phyloP scores from a whole-genome alignment of 352 stramenopile genomes.

The Globisporangium solare region DNA sequence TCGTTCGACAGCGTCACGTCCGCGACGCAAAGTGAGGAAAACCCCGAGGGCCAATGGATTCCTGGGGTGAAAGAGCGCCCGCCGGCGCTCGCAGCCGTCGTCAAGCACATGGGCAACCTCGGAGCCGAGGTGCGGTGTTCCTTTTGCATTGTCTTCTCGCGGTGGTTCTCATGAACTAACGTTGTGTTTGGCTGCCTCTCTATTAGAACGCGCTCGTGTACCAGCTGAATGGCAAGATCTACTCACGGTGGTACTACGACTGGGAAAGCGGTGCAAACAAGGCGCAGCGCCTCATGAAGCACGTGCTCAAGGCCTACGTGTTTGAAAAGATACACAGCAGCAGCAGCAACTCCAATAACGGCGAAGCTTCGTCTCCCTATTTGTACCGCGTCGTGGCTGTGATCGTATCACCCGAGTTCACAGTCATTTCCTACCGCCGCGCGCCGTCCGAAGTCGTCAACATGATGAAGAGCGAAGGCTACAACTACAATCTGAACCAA shows the following conservation, averaged over 20 bases:
- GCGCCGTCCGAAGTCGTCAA: conserved; percentile 27
- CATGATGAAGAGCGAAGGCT: neutral
- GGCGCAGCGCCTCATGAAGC: conserved; percentile 35
- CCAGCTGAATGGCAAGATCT: conserved; percentile 35
- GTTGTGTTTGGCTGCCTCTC: neutral
- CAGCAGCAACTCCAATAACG: no score
- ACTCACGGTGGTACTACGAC: conserved; percentile 45
- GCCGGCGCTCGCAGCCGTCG: conserved; percentile 16
- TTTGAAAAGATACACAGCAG: conserved; percentile 20
- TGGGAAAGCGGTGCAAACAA: conserved; percentile 43
- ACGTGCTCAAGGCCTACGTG: conserved; percentile 43
- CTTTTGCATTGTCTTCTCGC: neutral
- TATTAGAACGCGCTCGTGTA: conserved; percentile 22
- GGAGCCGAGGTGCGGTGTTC: conserved; percentile 7
- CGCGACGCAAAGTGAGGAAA: conserved; percentile 43
- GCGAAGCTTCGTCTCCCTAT: neutral
- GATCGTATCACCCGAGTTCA: conserved; percentile 56
- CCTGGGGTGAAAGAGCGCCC: conserved; percentile 40
- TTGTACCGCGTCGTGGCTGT: conserved; percentile 47
- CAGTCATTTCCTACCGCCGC: conserved; percentile 67
- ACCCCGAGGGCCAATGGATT: conserved; percentile 59
- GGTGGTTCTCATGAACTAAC: neutral
- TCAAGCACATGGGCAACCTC: conserved; percentile 10
- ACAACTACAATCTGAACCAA: neutral
- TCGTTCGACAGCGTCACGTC: conserved; percentile 30